phyloP scores from a whole-genome alignment of 129 eudicot species.

The Escallonia rubra region DNA sequence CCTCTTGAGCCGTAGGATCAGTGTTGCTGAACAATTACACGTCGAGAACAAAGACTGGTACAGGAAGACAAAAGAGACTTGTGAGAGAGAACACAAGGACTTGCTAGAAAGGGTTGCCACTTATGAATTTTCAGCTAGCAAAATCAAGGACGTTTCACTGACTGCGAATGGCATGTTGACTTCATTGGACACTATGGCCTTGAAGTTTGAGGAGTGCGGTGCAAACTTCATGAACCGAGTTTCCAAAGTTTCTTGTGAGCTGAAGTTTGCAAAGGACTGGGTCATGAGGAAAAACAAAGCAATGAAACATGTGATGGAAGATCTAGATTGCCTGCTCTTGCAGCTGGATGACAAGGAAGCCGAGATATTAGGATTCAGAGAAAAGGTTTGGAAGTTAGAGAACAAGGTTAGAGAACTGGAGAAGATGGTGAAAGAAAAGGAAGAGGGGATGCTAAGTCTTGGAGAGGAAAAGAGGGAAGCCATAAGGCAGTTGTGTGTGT shows the following conservation, averaged over 20 bases:
- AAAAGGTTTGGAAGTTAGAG: constrained; percentile 50
- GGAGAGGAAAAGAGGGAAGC: constrained; percentile 83
- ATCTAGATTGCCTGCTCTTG: constrained; percentile 28
- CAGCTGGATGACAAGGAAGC: constrained; percentile 59
- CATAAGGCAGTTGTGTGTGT: constrained; percentile 70
- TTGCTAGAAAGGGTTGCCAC: constrained; percentile 11
- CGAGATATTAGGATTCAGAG: constrained; percentile 43
- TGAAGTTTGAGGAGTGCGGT: constrained; percentile 40
- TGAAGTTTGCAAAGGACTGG: constrained; percentile 59
- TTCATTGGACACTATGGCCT: constrained; percentile 33
- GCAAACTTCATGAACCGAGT: constrained; percentile 49
- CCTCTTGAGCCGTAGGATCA: constrained; percentile 60
- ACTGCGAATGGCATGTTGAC: constrained; percentile 34
- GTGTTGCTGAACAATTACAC: constrained; percentile 82
- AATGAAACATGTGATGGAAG: constrained; percentile 34
- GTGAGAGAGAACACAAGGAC: constrained; percentile 41
- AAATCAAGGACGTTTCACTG: constrained; percentile 34
- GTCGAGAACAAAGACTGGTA: constrained; percentile 60
- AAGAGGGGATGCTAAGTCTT: constrained; percentile 40
- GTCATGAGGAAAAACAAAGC: constrained; percentile 40
- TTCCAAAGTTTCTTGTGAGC: constrained; percentile 58
- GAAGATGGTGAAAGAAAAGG: constrained; percentile 45
- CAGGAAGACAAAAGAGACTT: constrained; percentile 35
- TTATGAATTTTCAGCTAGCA: constrained; percentile 17
- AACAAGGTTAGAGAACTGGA: constrained; percentile 49